phyloP scores from a whole-genome alignment of 2,329 filamentous ascomycete genomes.

The Capronia americana region DNA sequence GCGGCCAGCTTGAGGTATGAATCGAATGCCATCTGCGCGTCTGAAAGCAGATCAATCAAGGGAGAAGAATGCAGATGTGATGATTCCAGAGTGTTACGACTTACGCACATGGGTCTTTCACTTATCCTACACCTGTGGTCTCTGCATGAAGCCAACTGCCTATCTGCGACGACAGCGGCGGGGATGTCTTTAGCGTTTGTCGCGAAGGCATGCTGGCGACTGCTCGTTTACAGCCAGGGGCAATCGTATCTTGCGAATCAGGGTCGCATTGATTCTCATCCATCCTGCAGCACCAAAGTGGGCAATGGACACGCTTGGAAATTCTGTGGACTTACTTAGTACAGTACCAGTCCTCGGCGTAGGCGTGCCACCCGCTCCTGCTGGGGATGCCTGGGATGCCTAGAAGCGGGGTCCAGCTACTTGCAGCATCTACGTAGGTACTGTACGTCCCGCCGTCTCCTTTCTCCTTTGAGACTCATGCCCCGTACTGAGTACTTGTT shows the following conservation, averaged over 20 bases:
- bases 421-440: background rate
- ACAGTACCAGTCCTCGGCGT: too few species aligned
- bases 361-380: background rate
- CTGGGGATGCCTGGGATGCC: background rate
- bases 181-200: background rate
- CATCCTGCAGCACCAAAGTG: background rate
- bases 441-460: background rate
- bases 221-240: background rate
- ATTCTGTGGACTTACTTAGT: too few species aligned
- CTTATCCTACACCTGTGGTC: background rate
- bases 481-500: background rate
- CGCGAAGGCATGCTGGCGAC: background rate
- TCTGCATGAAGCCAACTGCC: constrained; percentile 16
- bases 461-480: background rate
- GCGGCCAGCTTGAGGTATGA: constrained; percentile 18
- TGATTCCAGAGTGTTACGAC: background rate
- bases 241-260: background rate
- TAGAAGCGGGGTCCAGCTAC: background rate
- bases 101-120: background rate
- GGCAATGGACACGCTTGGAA: too few species aligned
- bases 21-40: constrained; percentile 19
- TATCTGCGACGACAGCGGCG: constrained; percentile 1
- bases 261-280: background rate
- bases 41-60: background rate
- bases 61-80: background rate